These are phyloP conservation scores for Starmerella potacharoeniae DNA, from an alignment of 805 yeast genomes.

Conservation along the genomic window DNA sequence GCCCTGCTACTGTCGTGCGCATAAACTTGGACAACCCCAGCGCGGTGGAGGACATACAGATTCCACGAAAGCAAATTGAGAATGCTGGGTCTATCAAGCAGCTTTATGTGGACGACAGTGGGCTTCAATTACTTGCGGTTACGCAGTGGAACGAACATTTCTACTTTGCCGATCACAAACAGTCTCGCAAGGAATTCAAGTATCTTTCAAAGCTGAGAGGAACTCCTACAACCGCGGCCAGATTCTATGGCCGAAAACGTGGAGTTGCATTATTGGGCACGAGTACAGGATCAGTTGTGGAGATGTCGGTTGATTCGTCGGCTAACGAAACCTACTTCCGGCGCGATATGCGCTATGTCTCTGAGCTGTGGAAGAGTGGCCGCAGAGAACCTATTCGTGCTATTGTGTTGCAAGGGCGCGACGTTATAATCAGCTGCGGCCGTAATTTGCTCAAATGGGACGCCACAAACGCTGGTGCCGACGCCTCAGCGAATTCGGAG, in stretches of 20 bases:
- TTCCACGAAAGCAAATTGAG: conserved; percentile 23
- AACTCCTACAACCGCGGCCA: conserved; percentile 33
- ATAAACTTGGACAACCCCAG: conserved; percentile 59
- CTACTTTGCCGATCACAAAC: conserved; percentile 34
- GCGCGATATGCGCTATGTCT: conserved; percentile 33
- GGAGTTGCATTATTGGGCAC: conserved; percentile 44
- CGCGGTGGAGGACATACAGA: conserved; percentile 35
- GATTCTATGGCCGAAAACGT: conserved; percentile 35
- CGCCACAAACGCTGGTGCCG: not conserved
- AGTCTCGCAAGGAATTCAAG: conserved; percentile 34
- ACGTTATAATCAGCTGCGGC: conserved; percentile 27
- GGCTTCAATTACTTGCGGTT: conserved; percentile 42
- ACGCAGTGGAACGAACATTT: conserved; percentile 36
- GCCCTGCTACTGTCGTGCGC: conserved; percentile 44
- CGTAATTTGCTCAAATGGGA: conserved; percentile 5
- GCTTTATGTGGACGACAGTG: conserved; percentile 41
- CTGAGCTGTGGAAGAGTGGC: conserved; percentile 34
- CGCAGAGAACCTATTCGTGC: conserved; percentile 21
- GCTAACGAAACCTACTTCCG: conserved; percentile 36
- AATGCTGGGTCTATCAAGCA: conserved; percentile 27
- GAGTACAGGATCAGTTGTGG: conserved; percentile 38
- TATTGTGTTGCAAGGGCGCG: conserved; percentile 31
- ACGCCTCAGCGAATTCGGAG: not conserved
- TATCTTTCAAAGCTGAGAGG: conserved; percentile 39
- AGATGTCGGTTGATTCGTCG: conserved; percentile 33